phyloP scores from a whole-genome alignment of 2,329 filamentous ascomycete species.

The Neonectria magnoliae region DNA sequence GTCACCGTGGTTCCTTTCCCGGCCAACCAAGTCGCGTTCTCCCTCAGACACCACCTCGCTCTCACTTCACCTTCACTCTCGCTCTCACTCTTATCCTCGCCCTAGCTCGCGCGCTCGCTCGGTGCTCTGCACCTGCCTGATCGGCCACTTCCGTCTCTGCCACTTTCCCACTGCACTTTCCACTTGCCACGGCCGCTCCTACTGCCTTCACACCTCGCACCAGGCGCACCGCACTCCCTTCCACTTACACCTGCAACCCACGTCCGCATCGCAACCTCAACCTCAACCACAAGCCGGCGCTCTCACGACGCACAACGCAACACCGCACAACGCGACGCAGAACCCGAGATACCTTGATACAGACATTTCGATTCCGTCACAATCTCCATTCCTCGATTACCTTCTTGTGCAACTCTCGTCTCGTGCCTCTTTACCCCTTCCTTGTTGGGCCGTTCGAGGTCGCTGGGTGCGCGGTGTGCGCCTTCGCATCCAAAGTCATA shows the following conservation, averaged over 20 bases:
- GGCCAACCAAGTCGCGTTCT: slow-evolving; percentile 29
- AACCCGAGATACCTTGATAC: slow-evolving; percentile 5
- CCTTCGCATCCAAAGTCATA: slow-evolving; percentile 10
- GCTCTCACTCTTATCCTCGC: slow-evolving; percentile 16
- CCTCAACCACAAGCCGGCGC: slow-evolving; percentile 20
- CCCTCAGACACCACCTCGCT: neutral
- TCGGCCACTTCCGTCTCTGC: slow-evolving; percentile 10
- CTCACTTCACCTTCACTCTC: neutral
- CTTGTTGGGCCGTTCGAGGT: slow-evolving; percentile 13
- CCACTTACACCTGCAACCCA: slow-evolving; percentile 24
- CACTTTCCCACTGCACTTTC: neutral
- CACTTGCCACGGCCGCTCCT: neutral
- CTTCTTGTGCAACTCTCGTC: slow-evolving; percentile 20
- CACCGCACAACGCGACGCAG: slow-evolving; percentile 23
- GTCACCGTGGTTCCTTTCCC: slow-evolving; percentile 29
- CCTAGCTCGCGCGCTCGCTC: slow-evolving; percentile 25
- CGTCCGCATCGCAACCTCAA: slow-evolving; percentile 17
- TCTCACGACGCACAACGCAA: slow-evolving; percentile 24
- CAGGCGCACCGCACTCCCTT: slow-evolving; percentile 21
- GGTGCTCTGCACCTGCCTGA: slow-evolving; percentile 31
- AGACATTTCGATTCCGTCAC: slow-evolving; percentile 5
- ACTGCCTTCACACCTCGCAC: slow-evolving; percentile 33
- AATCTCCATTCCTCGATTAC: neutral
- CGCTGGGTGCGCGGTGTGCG: slow-evolving; percentile 16
- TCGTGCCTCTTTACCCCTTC: slow-evolving; percentile 9